Conservation (phyloP, 352 stramenopile genomes). For the Globisporangium polare region DNA sequence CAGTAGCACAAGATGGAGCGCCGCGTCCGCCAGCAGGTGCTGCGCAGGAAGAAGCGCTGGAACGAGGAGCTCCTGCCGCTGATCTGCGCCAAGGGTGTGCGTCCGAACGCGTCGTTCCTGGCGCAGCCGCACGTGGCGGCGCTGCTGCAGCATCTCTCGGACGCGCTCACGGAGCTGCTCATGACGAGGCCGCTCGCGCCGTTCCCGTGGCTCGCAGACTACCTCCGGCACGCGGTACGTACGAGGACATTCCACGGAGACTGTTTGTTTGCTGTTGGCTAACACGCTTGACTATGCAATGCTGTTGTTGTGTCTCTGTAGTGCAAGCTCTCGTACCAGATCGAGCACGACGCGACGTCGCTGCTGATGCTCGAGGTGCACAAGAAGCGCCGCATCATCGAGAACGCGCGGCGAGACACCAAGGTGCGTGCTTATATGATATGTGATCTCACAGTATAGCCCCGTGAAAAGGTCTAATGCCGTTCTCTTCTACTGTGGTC, state of each 20-base stretch:
- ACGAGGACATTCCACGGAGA: not conserved
- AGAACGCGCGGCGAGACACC: constrained; percentile 45
- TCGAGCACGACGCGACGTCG: constrained; percentile 35
- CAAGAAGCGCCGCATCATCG: constrained; percentile 62
- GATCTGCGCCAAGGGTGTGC: constrained; percentile 20
- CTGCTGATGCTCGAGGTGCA: constrained; percentile 64
- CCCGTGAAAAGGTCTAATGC: not conserved
- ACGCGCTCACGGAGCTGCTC: constrained; percentile 41
- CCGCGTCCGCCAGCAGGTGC: constrained; percentile 7
- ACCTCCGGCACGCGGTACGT: constrained; percentile 45
- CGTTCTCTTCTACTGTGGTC: not conserved
- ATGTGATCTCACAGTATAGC: not conserved
- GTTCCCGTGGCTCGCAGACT: constrained; percentile 55
- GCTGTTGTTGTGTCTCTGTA: constrained; percentile 13
- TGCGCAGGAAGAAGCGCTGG: constrained; percentile 24
- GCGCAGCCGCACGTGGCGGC: constrained; percentile 23
- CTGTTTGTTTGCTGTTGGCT: not conserved
- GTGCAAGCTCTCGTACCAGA: constrained; percentile 56
- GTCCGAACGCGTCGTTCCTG: constrained; percentile 43
- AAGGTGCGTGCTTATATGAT: constrained; percentile 23
- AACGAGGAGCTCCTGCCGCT: constrained; percentile 22
- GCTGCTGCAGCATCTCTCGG: constrained; percentile 50
- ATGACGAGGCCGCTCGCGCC: constrained; percentile 41
- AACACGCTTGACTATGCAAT: not conserved
- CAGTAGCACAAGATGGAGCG: too few relatives aligned